Percentiles rank a stretch among this genome's conserved stretches.
These are phyloP conservation scores for Ensete ventricosum DNA, from an alignment of 176 grass and related monocot genomes.

Conservation along the genomic window DNA sequence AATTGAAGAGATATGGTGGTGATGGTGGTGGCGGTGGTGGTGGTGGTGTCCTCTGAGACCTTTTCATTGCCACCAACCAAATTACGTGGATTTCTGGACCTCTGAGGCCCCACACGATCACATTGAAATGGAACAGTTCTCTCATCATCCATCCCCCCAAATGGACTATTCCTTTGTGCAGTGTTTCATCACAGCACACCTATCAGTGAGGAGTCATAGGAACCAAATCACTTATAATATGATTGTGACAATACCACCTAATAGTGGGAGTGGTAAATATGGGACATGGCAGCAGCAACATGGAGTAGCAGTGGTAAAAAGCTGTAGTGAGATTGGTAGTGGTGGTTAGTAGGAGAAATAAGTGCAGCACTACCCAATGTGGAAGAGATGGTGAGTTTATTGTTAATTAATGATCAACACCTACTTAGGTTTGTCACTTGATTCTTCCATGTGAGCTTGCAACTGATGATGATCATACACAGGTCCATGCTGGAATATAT, in stretches of 20 bases:
- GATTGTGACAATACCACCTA: neutral
- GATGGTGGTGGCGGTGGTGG: too few relatives aligned
- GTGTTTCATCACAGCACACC: neutral
- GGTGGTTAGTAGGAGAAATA: neutral
- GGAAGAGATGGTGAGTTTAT: neutral
- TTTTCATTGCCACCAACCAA: neutral
- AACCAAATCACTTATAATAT: neutral
- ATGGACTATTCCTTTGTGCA: neutral
- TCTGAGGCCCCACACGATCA: neutral
- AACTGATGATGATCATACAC: neutral
- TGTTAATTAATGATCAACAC: neutral
- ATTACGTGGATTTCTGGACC: neutral
- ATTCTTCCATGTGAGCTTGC: constrained; percentile 9
- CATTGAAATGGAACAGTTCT: neutral
- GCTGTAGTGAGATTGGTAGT: neutral
- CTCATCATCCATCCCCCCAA: neutral
- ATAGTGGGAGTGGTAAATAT: constrained; percentile 1
- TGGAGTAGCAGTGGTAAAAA: neutral
- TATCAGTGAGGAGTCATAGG: neutral
- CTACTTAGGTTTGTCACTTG: neutral
- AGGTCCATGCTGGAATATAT: constrained; percentile 1
- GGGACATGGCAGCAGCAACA: neutral
- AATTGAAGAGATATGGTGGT: constrained; percentile 1
- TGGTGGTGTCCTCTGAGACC: neutral
- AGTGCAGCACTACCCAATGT: constrained; percentile 1